These are phyloP conservation scores for Salix viminalis DNA, from an alignment of 345 rosid species.

Conservation along the genomic window DNA sequence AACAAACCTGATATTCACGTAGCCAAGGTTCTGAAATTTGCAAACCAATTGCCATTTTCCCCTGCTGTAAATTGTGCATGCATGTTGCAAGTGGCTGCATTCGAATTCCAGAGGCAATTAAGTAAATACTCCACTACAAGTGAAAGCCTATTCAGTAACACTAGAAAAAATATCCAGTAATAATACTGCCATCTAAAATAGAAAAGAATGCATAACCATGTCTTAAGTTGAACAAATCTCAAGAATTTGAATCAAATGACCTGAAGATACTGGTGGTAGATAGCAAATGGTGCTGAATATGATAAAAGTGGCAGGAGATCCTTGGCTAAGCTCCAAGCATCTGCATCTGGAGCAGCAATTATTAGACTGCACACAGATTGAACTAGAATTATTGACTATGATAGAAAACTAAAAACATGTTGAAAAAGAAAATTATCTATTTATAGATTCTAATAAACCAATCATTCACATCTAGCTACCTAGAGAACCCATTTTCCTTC, in stretches of 20 bases:
- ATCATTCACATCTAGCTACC: conserved; percentile 38
- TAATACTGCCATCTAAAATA: background rate
- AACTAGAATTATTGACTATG: background rate
- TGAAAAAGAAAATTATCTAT: background rate
- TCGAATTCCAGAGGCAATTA: background rate
- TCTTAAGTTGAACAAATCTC: background rate
- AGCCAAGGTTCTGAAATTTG: conserved; percentile 97
- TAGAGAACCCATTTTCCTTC: conserved; percentile 83
- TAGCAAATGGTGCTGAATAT: conserved; percentile 84
- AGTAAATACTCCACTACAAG: background rate
- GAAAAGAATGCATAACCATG: background rate
- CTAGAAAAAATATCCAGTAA: background rate
- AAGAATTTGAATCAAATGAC: conserved; percentile 26
- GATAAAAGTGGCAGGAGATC: conserved; percentile 71
- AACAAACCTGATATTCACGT: conserved; percentile 81
- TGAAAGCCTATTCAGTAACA: background rate
- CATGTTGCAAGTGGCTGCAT: conserved; percentile 76
- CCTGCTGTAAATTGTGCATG: conserved; percentile 80
- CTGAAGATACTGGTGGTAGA: conserved; percentile 91
- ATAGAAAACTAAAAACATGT: background rate
- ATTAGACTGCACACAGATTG: conserved; percentile 52
- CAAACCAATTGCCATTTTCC: conserved; percentile 73
- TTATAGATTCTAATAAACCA: background rate
- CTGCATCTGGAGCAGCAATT: conserved; percentile 80
- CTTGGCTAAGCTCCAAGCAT: conserved; percentile 62